These are phyloP conservation scores for Globisporangium splendens DNA, from an alignment of 352 stramenopile genomes.

Conservation along the genomic window DNA sequence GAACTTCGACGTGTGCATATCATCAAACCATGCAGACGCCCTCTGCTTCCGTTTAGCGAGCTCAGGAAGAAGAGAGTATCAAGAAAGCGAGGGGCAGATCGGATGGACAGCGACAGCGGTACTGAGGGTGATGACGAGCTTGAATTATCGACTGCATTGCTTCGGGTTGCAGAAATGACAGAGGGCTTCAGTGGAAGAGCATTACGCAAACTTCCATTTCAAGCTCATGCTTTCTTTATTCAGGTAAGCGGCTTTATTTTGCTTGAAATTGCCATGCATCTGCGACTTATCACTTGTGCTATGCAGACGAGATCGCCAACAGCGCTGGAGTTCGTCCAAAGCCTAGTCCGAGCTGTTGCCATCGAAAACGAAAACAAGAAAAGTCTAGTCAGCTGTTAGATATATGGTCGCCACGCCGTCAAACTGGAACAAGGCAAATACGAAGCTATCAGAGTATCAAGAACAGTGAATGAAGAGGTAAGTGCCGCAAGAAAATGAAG, in stretches of 20 bases:
- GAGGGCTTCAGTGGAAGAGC: constrained; percentile 72
- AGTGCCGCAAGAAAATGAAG: no score
- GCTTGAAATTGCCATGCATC: no score
- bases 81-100: constrained; percentile 39
- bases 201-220: constrained; percentile 84
- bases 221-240: constrained; percentile 69
- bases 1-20: constrained; percentile 81
- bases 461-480: no score
- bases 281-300: no score
- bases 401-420: not conserved
- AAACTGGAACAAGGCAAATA: no score
- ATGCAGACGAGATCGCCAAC: constrained; percentile 17
- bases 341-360: constrained; percentile 24
- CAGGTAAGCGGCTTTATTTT: constrained; percentile 27
- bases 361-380: constrained; percentile 28
- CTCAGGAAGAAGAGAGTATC: constrained; percentile 18
- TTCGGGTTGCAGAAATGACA: constrained; percentile 39
- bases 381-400: constrained; percentile 12
- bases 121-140: constrained; percentile 14
- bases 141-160: constrained; percentile 27
- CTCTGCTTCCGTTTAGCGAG: constrained; percentile 26
- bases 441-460: no score
- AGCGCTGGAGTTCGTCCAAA: constrained; percentile 21
- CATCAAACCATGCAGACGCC: constrained; percentile 20
- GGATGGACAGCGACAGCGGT: constrained; percentile 22